Conservation (phyloP, 2,329 filamentous ascomycete genomes). For the Ophiostoma pallidulum region DNA sequence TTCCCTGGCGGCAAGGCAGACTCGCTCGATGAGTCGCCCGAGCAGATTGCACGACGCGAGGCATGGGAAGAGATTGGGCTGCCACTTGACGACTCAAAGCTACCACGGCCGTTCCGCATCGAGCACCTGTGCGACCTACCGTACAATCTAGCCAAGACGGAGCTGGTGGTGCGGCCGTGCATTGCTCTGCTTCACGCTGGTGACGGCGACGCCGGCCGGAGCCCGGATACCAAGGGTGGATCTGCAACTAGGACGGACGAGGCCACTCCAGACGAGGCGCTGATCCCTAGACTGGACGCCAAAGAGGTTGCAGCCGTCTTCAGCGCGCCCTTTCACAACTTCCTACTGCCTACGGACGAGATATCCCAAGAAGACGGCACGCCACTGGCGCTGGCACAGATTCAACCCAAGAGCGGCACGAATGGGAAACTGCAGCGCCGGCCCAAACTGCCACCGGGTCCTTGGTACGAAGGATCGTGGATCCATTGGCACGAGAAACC, state of each 20-base stretch:
- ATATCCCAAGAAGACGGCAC: conserved; percentile 23
- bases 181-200: conserved; percentile 61
- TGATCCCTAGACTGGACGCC: conserved; percentile 75
- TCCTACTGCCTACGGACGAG: conserved; percentile 56
- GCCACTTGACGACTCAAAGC: conserved; percentile 56
- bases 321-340: conserved; percentile 78
- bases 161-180: conserved; percentile 65
- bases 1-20: conserved; percentile 72
- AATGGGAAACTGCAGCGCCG: neutral
- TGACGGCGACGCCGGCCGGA: neutral
- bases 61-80: conserved; percentile 91
- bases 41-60: conserved; percentile 79
- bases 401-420: neutral
- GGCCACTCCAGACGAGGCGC: conserved; percentile 51
- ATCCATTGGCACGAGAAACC: conserved; percentile 63
- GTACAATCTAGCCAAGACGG: conserved; percentile 61
- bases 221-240: neutral
- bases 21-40: conserved; percentile 49
- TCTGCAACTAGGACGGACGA: conserved; percentile 14
- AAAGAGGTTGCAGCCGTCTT: conserved; percentile 92
- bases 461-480: conserved; percentile 85
- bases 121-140: conserved; percentile 84
- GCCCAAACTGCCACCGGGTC: conserved; percentile 35
- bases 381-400: conserved; percentile 7
- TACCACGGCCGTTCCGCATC: conserved; percentile 70